Percentiles rank a stretch among this genome's conserved stretches.
These are phyloP conservation scores for Pugionium cornutum DNA, from an alignment of 345 rosid genomes.

Conservation along the genomic window DNA sequence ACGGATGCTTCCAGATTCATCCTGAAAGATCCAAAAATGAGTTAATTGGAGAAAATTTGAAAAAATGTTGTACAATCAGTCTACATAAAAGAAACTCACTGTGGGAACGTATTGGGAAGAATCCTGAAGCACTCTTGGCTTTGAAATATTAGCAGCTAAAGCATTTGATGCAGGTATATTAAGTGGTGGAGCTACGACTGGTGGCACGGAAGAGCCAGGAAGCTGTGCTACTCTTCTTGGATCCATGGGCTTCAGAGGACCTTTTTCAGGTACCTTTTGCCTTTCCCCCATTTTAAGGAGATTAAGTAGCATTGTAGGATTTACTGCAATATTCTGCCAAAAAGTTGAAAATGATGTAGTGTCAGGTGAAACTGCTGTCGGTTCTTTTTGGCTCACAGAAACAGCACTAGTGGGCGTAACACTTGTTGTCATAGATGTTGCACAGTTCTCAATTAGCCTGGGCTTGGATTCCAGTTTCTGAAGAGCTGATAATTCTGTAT, in stretches of 20 bases:
- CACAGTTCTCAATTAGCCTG: constrained; percentile 48
- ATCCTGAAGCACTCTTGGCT: constrained; percentile 51
- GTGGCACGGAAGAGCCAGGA: constrained; percentile 45
- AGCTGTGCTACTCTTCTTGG: constrained; percentile 47
- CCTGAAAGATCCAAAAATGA: constrained; percentile 47
- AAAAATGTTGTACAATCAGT: background rate
- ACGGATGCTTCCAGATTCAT: constrained; percentile 66
- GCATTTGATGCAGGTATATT: constrained; percentile 42
- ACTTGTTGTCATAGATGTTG: constrained; percentile 38
- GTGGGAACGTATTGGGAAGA: constrained; percentile 41
- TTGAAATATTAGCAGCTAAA: constrained; percentile 48
- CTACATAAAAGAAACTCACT: constrained; percentile 49
- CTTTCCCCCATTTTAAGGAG: constrained; percentile 74
- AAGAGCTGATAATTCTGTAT: constrained; percentile 37
- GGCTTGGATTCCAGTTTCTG: constrained; percentile 46
- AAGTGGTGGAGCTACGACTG: constrained; percentile 45
- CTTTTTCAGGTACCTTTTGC: constrained; percentile 53
- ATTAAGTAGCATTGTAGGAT: constrained; percentile 71
- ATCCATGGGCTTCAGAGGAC: constrained; percentile 36
- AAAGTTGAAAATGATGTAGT: constrained; percentile 51
- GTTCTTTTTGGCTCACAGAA: constrained; percentile 44
- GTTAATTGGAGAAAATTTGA: constrained; percentile 11
- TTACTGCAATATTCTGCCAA: constrained; percentile 67
- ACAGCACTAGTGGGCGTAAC: constrained; percentile 38
- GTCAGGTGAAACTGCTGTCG: constrained; percentile 38